Percentiles rank a stretch among this genome's conserved stretches.
Conservation (phyloP, 2,329 filamentous ascomycete species). For the Mycocentrospora acerina region DNA sequence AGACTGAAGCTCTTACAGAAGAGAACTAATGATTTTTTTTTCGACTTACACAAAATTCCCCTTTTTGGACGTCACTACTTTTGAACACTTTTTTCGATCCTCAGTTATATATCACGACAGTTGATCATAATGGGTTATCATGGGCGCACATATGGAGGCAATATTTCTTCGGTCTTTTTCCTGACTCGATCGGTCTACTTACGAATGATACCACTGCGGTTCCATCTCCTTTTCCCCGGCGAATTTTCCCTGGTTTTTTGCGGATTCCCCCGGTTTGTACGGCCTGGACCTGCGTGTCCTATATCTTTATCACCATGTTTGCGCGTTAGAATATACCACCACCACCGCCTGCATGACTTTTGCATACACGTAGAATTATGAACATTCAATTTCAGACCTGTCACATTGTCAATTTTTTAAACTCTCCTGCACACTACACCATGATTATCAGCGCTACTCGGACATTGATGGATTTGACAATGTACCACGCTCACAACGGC, state of each 20-base stretch:
- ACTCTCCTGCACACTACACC: no score
- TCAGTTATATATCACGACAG: constrained; percentile 15
- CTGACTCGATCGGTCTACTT: constrained; percentile 7
- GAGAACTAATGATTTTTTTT: constrained; percentile 40
- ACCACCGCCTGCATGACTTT: constrained; percentile 19
- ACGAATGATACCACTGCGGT: constrained; percentile 23
- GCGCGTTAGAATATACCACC: constrained; percentile 18
- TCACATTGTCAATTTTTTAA: no score
- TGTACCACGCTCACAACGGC: no score
- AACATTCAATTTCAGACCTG: constrained; percentile 14
- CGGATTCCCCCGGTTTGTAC: constrained; percentile 16
- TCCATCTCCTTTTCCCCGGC: constrained; percentile 4
- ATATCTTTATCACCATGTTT: constrained; percentile 10
- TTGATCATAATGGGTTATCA: constrained; percentile 8
- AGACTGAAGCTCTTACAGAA: constrained; percentile 59
- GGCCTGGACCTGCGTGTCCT: constrained; percentile 16
- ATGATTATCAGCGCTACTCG: no score
- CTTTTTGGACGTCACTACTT: constrained; percentile 21
- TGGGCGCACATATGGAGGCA: constrained; percentile 5
- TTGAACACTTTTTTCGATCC: constrained; percentile 13
- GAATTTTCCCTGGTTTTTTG: constrained; percentile 1
- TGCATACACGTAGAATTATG: constrained; percentile 22
- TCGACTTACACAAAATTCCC: constrained; percentile 7
- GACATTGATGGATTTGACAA: no score
- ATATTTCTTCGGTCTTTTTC: constrained; percentile 12